Evolutionary conservation across 805 yeast species (phyloP).

Genomic region (Kodamaea leandrae): DNA sequence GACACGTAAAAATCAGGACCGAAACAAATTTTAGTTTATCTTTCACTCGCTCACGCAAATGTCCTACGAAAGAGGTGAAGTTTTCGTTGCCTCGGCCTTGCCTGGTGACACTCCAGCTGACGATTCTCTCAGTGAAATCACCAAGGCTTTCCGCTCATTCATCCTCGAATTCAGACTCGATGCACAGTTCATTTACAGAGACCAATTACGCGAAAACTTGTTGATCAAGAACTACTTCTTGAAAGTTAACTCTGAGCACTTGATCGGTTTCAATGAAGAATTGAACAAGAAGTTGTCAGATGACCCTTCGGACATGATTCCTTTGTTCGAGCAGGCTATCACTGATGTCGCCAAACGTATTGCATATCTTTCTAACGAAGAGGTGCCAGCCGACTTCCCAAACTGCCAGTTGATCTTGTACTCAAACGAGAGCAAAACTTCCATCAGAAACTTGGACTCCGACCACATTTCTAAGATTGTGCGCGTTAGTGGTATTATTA

Average conservation of each 20-base stretch:
- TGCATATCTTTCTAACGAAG: slow-evolving; percentile 52
- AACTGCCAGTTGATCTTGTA: slow-evolving; percentile 76
- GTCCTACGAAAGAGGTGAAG: slow-evolving; percentile 75
- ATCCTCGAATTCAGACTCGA: slow-evolving; percentile 82
- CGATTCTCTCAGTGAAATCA: slow-evolving; percentile 64
- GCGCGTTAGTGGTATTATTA: slow-evolving; percentile 87
- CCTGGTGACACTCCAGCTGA: slow-evolving; percentile 77
- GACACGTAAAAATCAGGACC: slow-evolving; percentile 1
- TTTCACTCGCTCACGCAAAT: no score
- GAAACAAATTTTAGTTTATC: not conserved
- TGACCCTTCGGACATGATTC: slow-evolving; percentile 85
- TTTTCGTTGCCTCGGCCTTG: slow-evolving; percentile 74
- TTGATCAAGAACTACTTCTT: slow-evolving; percentile 71
- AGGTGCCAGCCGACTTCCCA: slow-evolving; percentile 59
- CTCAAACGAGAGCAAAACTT: slow-evolving; percentile 66
- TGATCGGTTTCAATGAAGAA: slow-evolving; percentile 85
- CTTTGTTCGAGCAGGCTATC: slow-evolving; percentile 77
- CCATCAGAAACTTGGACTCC: slow-evolving; percentile 81
- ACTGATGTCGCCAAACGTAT: slow-evolving; percentile 83
- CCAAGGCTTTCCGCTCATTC: slow-evolving; percentile 76
- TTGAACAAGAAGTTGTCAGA: slow-evolving; percentile 79
- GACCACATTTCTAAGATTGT: slow-evolving; percentile 87
- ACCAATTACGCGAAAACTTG: slow-evolving; percentile 84
- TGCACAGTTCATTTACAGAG: slow-evolving; percentile 81
- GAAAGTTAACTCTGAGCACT: slow-evolving; percentile 76